These are phyloP conservation scores for Cymbomonas tetramitiformis DNA, from an alignment of 139 green algal genomes.

Conservation along the genomic window DNA sequence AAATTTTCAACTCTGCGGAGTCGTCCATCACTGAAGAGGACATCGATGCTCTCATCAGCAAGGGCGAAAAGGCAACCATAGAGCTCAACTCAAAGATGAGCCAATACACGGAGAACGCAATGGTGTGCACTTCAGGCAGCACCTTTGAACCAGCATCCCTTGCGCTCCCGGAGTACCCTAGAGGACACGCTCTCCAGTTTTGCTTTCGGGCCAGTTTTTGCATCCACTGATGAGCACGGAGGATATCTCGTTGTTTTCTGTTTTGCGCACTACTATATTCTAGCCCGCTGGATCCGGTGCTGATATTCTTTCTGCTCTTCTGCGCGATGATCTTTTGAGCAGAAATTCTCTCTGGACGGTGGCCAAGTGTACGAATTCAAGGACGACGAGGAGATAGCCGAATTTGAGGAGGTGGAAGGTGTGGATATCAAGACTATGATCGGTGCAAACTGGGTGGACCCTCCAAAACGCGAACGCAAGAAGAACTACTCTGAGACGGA, in stretches of 20 bases:
- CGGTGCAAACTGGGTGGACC: constrained; percentile 80
- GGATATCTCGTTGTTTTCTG: no score
- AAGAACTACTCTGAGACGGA: constrained; percentile 74
- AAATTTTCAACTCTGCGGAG: constrained; percentile 63
- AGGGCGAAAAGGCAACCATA: constrained; percentile 73
- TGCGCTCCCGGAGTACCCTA: no score
- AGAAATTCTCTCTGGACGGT: constrained; percentile 87
- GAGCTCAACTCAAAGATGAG: constrained; percentile 91
- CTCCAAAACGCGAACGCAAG: constrained; percentile 88
- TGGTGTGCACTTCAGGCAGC: no score
- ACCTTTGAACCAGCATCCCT: no score
- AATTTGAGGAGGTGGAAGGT: constrained; percentile 16
- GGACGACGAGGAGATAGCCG: constrained; percentile 33
- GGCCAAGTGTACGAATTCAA: constrained; percentile 39
- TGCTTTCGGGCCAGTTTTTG: no score
- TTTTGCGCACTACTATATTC: no score
- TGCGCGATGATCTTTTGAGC: no score
- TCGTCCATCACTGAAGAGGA: constrained; percentile 67
- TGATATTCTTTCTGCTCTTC: no score
- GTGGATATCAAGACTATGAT: constrained; percentile 36
- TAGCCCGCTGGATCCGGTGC: no score
- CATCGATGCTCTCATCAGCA: constrained; percentile 85
- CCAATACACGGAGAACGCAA: constrained; percentile 85
- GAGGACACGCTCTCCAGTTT: no score
- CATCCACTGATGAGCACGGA: no score